A percentile compares a stretch with the other conserved stretches of the same genome.
These are phyloP conservation scores for Rubroboletus satanas DNA, from an alignment of 768 basidiomycete genomes.

Conservation along the genomic window DNA sequence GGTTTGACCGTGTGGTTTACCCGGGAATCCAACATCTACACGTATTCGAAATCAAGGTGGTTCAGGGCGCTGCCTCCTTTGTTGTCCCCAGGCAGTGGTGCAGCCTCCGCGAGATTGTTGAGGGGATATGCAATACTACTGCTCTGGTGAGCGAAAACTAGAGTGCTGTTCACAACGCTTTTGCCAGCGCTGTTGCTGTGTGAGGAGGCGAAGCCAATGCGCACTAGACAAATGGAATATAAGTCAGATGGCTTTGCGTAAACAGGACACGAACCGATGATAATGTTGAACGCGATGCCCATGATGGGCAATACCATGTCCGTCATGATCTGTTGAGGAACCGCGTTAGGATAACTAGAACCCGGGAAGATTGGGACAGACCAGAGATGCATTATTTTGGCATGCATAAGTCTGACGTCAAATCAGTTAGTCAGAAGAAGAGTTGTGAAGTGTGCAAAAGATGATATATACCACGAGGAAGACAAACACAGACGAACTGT, in stretches of 20 bases:
- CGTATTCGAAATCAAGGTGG: background rate
- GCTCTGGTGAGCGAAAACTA: background rate
- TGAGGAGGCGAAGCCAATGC: background rate
- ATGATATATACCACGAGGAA: slow-evolving; percentile 1
- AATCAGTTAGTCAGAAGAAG: background rate
- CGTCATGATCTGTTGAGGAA: slow-evolving; percentile 3
- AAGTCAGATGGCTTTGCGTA: background rate
- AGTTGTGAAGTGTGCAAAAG: background rate
- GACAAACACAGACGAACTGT: slow-evolving; percentile 3
- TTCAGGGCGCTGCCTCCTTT: background rate
- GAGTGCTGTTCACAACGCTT: background rate
- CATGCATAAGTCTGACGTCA: background rate
- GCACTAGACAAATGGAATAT: background rate
- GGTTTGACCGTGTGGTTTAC: background rate
- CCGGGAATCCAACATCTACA: background rate
- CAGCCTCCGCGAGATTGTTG: background rate
- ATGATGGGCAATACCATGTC: slow-evolving; percentile 6
- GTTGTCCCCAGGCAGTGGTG: background rate
- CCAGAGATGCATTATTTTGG: slow-evolving; percentile 3
- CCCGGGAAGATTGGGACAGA: background rate
- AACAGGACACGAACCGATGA: slow-evolving; percentile 3
- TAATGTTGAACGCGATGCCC: slow-evolving; percentile 8
- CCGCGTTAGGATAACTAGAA: background rate
- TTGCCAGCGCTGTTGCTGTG: background rate
- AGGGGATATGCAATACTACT: background rate